Percentiles rank a stretch among this genome's conserved stretches.
phyloP scores from a whole-genome alignment of 805 yeast genomes.

The Wickerhamiella australiensis region DNA sequence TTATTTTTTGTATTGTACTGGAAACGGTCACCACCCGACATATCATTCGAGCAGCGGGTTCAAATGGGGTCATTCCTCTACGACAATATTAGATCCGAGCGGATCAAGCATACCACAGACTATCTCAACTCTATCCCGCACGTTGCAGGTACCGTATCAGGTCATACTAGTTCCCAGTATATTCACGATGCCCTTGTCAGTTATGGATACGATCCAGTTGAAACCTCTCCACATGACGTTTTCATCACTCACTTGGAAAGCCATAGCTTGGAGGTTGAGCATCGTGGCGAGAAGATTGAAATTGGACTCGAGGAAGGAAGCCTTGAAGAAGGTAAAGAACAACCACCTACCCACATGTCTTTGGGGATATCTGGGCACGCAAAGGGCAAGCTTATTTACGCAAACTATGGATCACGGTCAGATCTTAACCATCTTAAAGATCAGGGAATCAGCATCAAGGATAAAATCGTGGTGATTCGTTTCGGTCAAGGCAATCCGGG shows the following conservation, averaged over 20 bases:
- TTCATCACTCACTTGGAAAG: constrained; percentile 54
- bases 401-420: constrained; percentile 46
- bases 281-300: constrained; percentile 26
- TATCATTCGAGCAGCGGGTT: constrained; percentile 37
- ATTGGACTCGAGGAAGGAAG: not conserved
- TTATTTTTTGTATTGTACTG: constrained; percentile 43
- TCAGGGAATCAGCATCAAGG: constrained; percentile 33
- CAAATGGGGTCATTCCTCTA: not conserved
- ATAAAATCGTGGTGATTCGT: constrained; percentile 46
- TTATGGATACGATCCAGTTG: constrained; percentile 43
- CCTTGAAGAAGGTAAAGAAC: constrained; percentile 23
- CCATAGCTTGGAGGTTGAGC: not conserved
- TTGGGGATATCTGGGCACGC: constrained; percentile 49
- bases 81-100: constrained; percentile 22
- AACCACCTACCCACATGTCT: constrained; percentile 34
- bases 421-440: constrained; percentile 37
- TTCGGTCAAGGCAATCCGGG: constrained; percentile 44
- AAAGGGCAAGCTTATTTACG: constrained; percentile 46
- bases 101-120: constrained; percentile 54
- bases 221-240: constrained; percentile 40
- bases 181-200: constrained; percentile 46
- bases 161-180: constrained; percentile 55
- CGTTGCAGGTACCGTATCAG: constrained; percentile 80
- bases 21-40: constrained; percentile 33
- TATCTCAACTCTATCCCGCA: constrained; percentile 76